A percentile compares a stretch with the other conserved stretches of the same genome.
These are phyloP conservation scores for Lichtheimia hyalospora DNA, from an alignment of 371 early-diverging fungal species.

Conservation along the genomic window DNA sequence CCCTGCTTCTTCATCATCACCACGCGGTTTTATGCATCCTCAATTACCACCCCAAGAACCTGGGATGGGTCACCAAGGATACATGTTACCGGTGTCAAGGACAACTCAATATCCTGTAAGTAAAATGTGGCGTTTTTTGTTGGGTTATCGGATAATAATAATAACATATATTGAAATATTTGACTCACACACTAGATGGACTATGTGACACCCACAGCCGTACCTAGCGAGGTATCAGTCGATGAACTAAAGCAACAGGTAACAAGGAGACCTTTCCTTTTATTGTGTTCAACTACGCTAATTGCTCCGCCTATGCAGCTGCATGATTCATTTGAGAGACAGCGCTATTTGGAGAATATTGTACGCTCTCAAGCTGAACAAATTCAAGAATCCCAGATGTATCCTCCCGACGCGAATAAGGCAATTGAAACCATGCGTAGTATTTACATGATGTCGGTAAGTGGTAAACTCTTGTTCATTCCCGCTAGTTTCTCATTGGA, in stretches of 20 bases:
- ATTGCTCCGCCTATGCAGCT: constrained; percentile 13
- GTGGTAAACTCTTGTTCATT: constrained; percentile 2
- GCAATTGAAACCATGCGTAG: constrained; percentile 32
- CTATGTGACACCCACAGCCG: constrained; percentile 5
- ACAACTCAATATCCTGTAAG: constrained; percentile 15
- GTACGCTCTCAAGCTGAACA: constrained; percentile 34
- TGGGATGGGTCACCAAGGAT: constrained; percentile 3
- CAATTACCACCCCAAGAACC: too few relatives aligned
- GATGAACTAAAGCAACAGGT: constrained; percentile 28
- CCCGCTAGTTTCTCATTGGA: too few relatives aligned
- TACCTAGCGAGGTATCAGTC: constrained; percentile 6
- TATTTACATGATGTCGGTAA: constrained; percentile 33
- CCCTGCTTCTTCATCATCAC: too few relatives aligned
- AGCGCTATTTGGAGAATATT: constrained; percentile 28
- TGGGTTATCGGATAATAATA: too few relatives aligned
- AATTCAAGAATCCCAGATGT: constrained; percentile 15
- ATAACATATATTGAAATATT: too few relatives aligned
- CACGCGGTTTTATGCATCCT: too few relatives aligned
- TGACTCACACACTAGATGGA: constrained; percentile 12
- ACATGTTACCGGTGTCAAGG: constrained; percentile 8
- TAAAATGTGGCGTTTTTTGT: too few relatives aligned
- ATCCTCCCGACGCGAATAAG: constrained; percentile 19
- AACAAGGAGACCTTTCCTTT: neutral
- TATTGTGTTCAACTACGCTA: too few relatives aligned
- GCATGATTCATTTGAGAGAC: constrained; percentile 26